Base-by-base conservation (phyloP, 2,329 filamentous ascomycete genomes). In the Gliomastix tumulicola region DNA sequence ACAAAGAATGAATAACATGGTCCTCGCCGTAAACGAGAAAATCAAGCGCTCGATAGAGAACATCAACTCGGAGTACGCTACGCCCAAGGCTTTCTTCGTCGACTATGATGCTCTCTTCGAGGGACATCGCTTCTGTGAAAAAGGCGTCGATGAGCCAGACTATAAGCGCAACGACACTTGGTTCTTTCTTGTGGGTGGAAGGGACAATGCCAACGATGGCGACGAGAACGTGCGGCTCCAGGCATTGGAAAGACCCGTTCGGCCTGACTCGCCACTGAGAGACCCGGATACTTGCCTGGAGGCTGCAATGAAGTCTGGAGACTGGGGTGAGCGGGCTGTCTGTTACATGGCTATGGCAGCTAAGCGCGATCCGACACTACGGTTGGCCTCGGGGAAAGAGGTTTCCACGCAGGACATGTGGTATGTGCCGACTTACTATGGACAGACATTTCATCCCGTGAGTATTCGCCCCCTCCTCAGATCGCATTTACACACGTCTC, bases 181-280 rank as follows among this genome's bases (percentile, higher is more conserved):
- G 63, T 70, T 71, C 42, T 71, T 69, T 42, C 57, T 67, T 19
- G 63, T 69, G 4, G 66, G 65, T 5, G 66, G 63, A 3, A 41
- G 45, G 4, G 66, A 70, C 36, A 67, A 66, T 35, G 51, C 25
- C 13, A 21, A 34, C 12, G 17, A 34, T 17, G 16, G 27, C 4
- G 16, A 7, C 15, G 21, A 8, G 5, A 10, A 36, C 20, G 37
- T 37, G 11, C 30, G 41, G 16, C 39, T 36, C 17, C 40, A 28
- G 20, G 12, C 13, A 6, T 30, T 38, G n/a, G 38, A 43, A 10
- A 13, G 35, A 10, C 37, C 40, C 17, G 43, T 46, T 3, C 42
- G 65, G 10, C 35, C 54, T 6, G 45, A 33, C 15, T 65, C 62
- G 3, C 47, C 50, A 4, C 45, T 67, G 3, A 45, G 59, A 10